Base-by-base conservation (phyloP, 2,329 filamentous ascomycete species). In the Botrytis sinoallii region DNA sequence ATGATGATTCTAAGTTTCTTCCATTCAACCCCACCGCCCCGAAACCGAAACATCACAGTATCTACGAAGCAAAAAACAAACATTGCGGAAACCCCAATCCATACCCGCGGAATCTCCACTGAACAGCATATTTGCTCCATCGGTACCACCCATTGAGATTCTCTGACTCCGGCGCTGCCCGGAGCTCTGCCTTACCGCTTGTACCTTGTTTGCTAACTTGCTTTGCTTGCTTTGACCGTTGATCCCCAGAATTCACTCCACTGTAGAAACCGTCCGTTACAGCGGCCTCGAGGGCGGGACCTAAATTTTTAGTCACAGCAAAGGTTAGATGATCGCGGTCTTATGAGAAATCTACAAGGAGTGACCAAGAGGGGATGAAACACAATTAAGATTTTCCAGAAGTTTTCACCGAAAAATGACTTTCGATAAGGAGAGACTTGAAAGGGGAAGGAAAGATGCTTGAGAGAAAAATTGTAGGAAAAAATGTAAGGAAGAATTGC, bases 401-500 rank as follows among this genome's bases (percentile, higher is more conserved):
- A n/a, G 12, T 69, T 57, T 52, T 40, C 35, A 68, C 10, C 18
- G 18, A 18, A 32, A 16, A 18, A 57, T 67, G 14, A 25, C 4
- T 18, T 52, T 57, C 14, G 35, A 29, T 32, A 55, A 32, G n/a
- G 66, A 57, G 38, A 57, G n/a, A 20, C 25, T 57, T 42, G 35
- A 22, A 42, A 29, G 35, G 66, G 25, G 9, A 42, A 22, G 46
- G 22, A 5, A n/a, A 29, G 32, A 29, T 67, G 65, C 8, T 35
- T 25, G 46, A 32, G 35, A 52, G 25, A 40, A 29, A 42, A 57
- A 20, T 22, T 38, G 35, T 12, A 42, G 46, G 46, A 40, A 66
- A 67, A 67, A 67, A 38, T 52, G 22, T n/a, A 67, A 67, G 65
- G 65, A 69, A 69, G 48, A 69, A 69, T 57, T 69, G 66, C 48